Conservation (phyloP, 1,139 yeast genomes). For the Pichia sp. region DNA sequence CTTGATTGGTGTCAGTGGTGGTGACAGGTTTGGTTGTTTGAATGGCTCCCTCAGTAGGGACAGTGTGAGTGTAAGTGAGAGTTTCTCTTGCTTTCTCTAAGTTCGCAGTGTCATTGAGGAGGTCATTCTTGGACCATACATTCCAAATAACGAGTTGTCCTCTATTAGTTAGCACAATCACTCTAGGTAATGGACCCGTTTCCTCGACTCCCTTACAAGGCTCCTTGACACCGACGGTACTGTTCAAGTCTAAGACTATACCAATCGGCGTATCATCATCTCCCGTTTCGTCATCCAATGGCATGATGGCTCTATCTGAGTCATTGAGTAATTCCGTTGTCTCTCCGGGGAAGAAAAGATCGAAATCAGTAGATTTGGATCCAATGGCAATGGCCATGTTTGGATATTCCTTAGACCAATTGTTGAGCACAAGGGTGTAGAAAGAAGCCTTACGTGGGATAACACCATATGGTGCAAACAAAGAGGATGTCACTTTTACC, state of each 20-base stretch:
- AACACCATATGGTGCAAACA: slow-evolving; percentile 42
- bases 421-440: slow-evolving; percentile 36
- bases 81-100: slow-evolving; percentile 13
- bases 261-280: slow-evolving; percentile 73
- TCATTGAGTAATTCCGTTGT: slow-evolving; percentile 50
- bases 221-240: slow-evolving; percentile 36
- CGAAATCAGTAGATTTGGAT: slow-evolving; percentile 56
- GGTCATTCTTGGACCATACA: slow-evolving; percentile 45
- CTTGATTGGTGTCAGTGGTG: background rate
- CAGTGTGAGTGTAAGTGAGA: background rate
- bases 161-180: slow-evolving; percentile 54
- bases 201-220: slow-evolving; percentile 56
- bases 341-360: slow-evolving; percentile 33
- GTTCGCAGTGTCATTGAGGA: slow-evolving; percentile 29
- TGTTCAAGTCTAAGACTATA: slow-evolving; percentile 49
- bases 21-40: too few relatives aligned
- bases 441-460: slow-evolving; percentile 42
- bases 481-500: slow-evolving; percentile 19
- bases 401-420: slow-evolving; percentile 37
- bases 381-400: slow-evolving; percentile 42
- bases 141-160: slow-evolving; percentile 64
- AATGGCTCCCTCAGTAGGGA: too few relatives aligned
- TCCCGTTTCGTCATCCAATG: slow-evolving; percentile 54
- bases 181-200: slow-evolving; percentile 52
- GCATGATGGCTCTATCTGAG: slow-evolving; percentile 61